phyloP scores from a whole-genome alignment of 768 basidiomycete genomes.

The Kondoa malvinella region DNA sequence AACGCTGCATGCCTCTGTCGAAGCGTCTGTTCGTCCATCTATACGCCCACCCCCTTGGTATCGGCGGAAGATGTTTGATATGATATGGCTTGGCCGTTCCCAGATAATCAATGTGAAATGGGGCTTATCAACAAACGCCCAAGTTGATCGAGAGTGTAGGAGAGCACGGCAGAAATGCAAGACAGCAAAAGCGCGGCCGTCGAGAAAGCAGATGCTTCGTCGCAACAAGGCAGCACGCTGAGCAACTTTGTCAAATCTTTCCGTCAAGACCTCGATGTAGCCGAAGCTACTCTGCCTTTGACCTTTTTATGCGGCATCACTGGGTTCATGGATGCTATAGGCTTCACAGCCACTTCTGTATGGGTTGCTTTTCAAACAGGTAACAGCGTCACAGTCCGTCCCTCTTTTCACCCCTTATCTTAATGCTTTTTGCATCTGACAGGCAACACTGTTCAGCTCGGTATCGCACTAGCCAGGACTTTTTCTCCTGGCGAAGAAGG shows the following conservation, averaged over 20 bases:
- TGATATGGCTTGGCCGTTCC: no score
- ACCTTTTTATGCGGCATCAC: slow-evolving; percentile 1
- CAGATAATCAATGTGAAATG: no score
- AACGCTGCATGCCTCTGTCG: not conserved
- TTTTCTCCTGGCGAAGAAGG: not conserved
- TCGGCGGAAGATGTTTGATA: no score
- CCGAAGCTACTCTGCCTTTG: not conserved
- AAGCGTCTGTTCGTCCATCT: not conserved
- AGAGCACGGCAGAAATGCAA: no score
- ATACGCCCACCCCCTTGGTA: no score
- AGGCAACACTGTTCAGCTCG: slow-evolving; percentile 5
- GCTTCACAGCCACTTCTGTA: not conserved
- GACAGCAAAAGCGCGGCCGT: no score
- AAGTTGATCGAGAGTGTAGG: no score
- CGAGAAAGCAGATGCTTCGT: no score
- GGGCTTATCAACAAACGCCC: no score
- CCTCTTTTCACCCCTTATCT: not conserved
- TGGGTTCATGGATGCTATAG: not conserved
- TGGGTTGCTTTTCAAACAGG: slow-evolving; percentile 5
- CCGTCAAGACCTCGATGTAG: not conserved
- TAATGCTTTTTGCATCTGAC: not conserved
- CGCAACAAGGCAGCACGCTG: not conserved
- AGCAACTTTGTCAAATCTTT: not conserved
- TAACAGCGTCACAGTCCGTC: not conserved
- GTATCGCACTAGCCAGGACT: not conserved